Conservation (phyloP, 148 eudicot species). For the Agrostemma githago region DNA sequence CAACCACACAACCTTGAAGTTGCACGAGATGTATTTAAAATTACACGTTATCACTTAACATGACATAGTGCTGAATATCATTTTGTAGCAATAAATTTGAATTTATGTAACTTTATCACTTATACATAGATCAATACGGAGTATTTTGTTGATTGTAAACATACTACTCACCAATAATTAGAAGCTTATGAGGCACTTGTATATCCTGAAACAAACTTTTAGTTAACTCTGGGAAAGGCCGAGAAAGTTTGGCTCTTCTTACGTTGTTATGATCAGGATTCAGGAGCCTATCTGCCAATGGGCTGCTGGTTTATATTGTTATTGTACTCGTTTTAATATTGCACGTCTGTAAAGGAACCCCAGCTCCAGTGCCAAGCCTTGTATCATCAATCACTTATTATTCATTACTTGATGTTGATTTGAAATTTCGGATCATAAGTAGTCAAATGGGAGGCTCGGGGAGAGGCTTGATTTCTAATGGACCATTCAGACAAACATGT, state of each 20-base stretch:
- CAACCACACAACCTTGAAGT: too few relatives aligned
- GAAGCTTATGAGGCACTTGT: background rate
- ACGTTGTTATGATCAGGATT: background rate
- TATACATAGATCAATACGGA: too few relatives aligned
- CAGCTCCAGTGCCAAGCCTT: background rate
- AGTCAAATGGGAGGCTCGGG: too few relatives aligned
- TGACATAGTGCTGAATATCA: too few relatives aligned
- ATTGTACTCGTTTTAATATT: background rate
- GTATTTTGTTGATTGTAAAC: too few relatives aligned
- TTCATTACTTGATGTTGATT: background rate
- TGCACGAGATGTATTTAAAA: too few relatives aligned
- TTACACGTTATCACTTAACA: too few relatives aligned
- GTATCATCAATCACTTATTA: constrained; percentile 2
- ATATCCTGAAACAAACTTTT: background rate
- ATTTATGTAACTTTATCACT: too few relatives aligned
- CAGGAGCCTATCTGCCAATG: background rate
- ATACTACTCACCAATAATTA: background rate
- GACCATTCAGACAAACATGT: too few relatives aligned
- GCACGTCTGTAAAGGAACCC: background rate
- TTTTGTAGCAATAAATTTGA: too few relatives aligned
- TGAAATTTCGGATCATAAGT: background rate
- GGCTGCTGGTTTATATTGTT: background rate
- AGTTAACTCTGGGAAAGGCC: background rate
- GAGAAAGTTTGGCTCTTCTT: background rate
- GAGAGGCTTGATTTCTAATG: too few relatives aligned